A percentile compares a stretch with the other conserved stretches of the same genome.
Evolutionary conservation across 345 rosid species (phyloP).

Genomic region (Boechera retrofracta): DNA sequence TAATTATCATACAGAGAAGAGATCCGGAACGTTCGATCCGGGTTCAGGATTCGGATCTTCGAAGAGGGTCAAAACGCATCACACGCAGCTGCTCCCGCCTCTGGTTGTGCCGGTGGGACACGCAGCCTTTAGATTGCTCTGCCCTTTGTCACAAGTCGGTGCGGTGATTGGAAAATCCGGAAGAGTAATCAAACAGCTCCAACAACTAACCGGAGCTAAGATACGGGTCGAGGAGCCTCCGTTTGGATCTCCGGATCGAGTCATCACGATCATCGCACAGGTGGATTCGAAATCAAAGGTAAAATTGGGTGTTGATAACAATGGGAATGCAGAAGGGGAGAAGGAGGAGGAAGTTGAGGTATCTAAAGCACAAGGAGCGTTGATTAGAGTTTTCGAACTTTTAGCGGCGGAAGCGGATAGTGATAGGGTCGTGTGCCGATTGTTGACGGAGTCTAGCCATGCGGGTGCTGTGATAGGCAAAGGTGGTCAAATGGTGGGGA

Average conservation of each 20-base stretch:
- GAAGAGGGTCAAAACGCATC: slow-evolving; percentile 64
- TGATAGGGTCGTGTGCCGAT: slow-evolving; percentile 67
- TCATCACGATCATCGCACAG: slow-evolving; percentile 62
- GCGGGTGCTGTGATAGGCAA: slow-evolving; percentile 86
- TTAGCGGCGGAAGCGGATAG: slow-evolving; percentile 42
- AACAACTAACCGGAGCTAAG: slow-evolving; percentile 72
- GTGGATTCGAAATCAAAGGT: slow-evolving; percentile 39
- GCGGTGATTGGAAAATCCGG: slow-evolving; percentile 93
- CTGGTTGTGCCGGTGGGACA: slow-evolving; percentile 58
- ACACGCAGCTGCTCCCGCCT: slow-evolving; percentile 43
- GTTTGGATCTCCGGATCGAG: slow-evolving; percentile 66
- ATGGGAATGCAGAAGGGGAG: slow-evolving; percentile 8
- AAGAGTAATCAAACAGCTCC: slow-evolving; percentile 75
- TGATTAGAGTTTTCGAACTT: slow-evolving; percentile 83
- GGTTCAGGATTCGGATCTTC: slow-evolving; percentile 50
- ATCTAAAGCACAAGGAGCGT: slow-evolving; percentile 82
- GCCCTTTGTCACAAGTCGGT: slow-evolving; percentile 72
- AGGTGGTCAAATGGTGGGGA: slow-evolving; percentile 82
- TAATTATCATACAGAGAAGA: slow-evolving; percentile 31
- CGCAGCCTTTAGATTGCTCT: slow-evolving; percentile 72
- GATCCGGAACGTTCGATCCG: slow-evolving; percentile 45
- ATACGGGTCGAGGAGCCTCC: slow-evolving; percentile 84
- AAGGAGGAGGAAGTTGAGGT: slow-evolving; percentile 55
- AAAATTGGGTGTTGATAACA: slow-evolving; percentile 30
- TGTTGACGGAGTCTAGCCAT: slow-evolving; percentile 73